A percentile compares a stretch with the other conserved stretches of the same genome.
These are phyloP conservation scores for Saccharomyces eubayanus DNA, from an alignment of 805 yeast genomes.

Conservation along the genomic window DNA sequence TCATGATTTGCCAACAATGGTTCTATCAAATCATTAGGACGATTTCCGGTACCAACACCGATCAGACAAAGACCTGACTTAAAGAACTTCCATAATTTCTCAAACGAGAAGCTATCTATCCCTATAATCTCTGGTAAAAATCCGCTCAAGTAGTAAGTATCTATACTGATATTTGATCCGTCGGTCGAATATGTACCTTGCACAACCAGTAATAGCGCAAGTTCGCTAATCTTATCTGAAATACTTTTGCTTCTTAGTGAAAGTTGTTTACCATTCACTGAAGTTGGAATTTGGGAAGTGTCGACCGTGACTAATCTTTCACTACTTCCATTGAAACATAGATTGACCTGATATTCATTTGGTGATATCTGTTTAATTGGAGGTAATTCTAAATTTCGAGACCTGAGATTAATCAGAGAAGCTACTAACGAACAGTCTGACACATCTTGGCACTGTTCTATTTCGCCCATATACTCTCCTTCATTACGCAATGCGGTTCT, in stretches of 20 bases:
- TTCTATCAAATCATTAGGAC: constrained; percentile 23
- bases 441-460: constrained; percentile 22
- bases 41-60: constrained; percentile 61
- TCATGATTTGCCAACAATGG: constrained; percentile 56
- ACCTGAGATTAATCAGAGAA: constrained; percentile 45
- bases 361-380: constrained; percentile 8
- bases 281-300: constrained; percentile 16
- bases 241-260: constrained; percentile 11
- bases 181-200: constrained; percentile 50
- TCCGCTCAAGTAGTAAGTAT: constrained; percentile 55
- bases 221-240: constrained; percentile 45
- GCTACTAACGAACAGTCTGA: constrained; percentile 73
- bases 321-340: constrained; percentile 25
- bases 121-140: constrained; percentile 60
- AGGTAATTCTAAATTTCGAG: constrained; percentile 13
- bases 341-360: constrained; percentile 13
- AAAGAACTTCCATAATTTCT: constrained; percentile 16
- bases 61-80: constrained; percentile 33
- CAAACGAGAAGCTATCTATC: constrained; percentile 29
- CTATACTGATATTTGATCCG: constrained; percentile 74
- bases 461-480: constrained; percentile 4
- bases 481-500: constrained; percentile 1
- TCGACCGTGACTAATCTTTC: constrained; percentile 19
- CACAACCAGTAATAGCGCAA: constrained; percentile 57
- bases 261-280: constrained; percentile 10